Percentiles rank a stretch among this genome's conserved stretches.
These are phyloP conservation scores for Domatiomyces catenatus DNA, from an alignment of 2,329 filamentous ascomycete genomes.

Conservation along the genomic window DNA sequence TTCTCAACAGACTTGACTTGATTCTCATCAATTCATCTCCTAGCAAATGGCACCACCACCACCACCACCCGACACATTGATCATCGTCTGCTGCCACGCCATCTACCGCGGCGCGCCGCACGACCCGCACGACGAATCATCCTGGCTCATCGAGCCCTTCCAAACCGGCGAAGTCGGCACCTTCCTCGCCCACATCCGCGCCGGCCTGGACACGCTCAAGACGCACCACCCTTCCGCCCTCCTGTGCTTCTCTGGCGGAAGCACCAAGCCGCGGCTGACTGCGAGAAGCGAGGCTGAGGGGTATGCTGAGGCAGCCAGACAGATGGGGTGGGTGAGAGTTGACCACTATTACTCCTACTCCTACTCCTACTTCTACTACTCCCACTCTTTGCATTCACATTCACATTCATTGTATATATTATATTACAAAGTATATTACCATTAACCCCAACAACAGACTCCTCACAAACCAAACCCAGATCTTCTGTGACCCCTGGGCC, in stretches of 20 bases:
- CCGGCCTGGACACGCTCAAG: slow-evolving; percentile 36
- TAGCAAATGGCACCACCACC: background rate
- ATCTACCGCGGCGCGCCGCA: slow-evolving; percentile 45
- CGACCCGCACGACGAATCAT: slow-evolving; percentile 4
- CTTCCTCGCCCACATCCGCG: slow-evolving; percentile 59
- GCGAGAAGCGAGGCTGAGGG: slow-evolving; percentile 5
- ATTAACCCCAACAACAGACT: background rate
- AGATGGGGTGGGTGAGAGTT: background rate
- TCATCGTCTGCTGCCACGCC: slow-evolving; percentile 72
- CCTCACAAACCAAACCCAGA: slow-evolving; percentile 18
- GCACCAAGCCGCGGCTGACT: slow-evolving; percentile 9
- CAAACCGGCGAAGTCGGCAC: slow-evolving; percentile 65
- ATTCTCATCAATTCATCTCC: too few species aligned
- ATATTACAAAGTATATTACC: too few species aligned
- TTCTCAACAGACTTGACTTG: too few species aligned
- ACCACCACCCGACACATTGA: slow-evolving; percentile 35
- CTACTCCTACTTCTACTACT: too few species aligned
- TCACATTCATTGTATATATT: too few species aligned
- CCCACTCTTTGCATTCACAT: too few species aligned
- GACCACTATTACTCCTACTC: too few species aligned
- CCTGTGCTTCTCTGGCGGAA: slow-evolving; percentile 58
- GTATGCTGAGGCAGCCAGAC: slow-evolving; percentile 1
- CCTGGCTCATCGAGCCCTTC: slow-evolving; percentile 57
- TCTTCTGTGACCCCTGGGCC: slow-evolving; percentile 53
- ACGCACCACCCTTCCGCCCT: too few species aligned